Conservation (phyloP, 177 flowering plant species). For the Vitis hybrid region DNA sequence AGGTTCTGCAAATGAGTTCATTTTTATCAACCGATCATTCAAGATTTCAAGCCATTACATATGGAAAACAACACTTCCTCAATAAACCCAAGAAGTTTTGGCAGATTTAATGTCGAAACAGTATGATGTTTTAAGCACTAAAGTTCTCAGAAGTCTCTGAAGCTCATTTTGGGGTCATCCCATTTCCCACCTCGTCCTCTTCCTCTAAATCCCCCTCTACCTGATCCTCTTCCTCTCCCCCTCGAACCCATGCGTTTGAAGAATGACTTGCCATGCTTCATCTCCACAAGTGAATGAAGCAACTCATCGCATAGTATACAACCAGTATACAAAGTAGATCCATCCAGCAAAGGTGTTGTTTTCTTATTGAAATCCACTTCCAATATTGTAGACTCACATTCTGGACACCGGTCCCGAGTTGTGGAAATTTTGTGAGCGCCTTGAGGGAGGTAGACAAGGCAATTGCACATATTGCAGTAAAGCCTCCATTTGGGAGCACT, state of each 20-base stretch:
- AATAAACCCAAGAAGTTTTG: no score
- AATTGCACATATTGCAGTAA: conserved; percentile 86
- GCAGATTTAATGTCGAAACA: no score
- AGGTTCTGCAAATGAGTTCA: no score
- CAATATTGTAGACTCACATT: conserved; percentile 79
- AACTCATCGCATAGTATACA: conserved; percentile 96
- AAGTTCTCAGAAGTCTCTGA: no score
- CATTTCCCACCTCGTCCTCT: conserved; percentile 32
- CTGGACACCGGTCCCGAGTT: conserved; percentile 63
- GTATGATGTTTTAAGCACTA: no score
- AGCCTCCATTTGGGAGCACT: conserved; percentile 97
- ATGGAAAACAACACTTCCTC: no score
- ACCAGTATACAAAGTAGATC: conserved; percentile 71
- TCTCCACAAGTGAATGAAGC: conserved; percentile 82
- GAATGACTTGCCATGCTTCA: conserved; percentile 86
- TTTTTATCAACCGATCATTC: no score
- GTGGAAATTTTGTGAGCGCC: conserved; percentile 89
- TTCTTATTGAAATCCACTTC: conserved; percentile 95
- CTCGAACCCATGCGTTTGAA: conserved; percentile 35
- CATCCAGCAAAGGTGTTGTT: conserved; percentile 79
- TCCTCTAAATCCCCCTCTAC: conserved; percentile 46
- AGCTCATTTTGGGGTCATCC: conserved; percentile 33
- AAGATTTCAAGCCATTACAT: no score
- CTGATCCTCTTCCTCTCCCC: conserved; percentile 15
- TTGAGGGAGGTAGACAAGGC: conserved; percentile 81